phyloP scores from a whole-genome alignment of 345 rosid species.

The Rhizophora mangle region DNA sequence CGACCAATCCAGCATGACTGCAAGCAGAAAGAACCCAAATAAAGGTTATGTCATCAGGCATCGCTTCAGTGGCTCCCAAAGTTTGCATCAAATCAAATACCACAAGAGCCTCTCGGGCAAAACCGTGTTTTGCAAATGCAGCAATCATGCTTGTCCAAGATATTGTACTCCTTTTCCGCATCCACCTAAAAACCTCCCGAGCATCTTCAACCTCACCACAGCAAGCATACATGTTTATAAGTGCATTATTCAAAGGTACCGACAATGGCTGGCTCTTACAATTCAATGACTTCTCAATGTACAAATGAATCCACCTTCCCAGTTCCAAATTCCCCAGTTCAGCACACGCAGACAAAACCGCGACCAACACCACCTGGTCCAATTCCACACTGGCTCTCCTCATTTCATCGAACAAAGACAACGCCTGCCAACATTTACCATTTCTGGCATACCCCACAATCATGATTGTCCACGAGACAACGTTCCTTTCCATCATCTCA shows the following conservation, averaged over 20 bases:
- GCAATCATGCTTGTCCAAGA: slow-evolving; percentile 46
- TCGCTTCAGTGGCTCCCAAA: slow-evolving; percentile 27
- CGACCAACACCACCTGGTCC: slow-evolving; percentile 37
- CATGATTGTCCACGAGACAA: slow-evolving; percentile 45
- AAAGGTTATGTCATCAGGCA: slow-evolving; percentile 42
- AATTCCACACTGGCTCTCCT: slow-evolving; percentile 27
- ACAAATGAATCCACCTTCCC: slow-evolving; percentile 42
- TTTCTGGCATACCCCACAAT: slow-evolving; percentile 33
- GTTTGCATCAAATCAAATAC: slow-evolving; percentile 40
- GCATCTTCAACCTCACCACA: slow-evolving; percentile 44
- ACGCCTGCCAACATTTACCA: slow-evolving; percentile 35
- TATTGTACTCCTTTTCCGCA: slow-evolving; percentile 29
- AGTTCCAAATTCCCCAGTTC: slow-evolving; percentile 35
- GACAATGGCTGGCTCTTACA: slow-evolving; percentile 14
- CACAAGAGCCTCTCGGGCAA: slow-evolving; percentile 35
- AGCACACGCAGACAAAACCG: slow-evolving; percentile 43
- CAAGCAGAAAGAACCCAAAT: slow-evolving; percentile 43
- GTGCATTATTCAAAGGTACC: slow-evolving; percentile 38
- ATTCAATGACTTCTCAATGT: slow-evolving; percentile 14
- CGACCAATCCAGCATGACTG: slow-evolving; percentile 44
- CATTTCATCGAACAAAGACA: slow-evolving; percentile 36
- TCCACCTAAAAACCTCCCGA: slow-evolving; percentile 28
- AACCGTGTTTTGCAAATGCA: slow-evolving; percentile 44
- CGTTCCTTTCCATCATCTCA: slow-evolving; percentile 38
- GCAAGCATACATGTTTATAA: slow-evolving; percentile 49